Conservation (phyloP, 1,284 basidiomycete genomes). For the Cronartium quercuum region DNA sequence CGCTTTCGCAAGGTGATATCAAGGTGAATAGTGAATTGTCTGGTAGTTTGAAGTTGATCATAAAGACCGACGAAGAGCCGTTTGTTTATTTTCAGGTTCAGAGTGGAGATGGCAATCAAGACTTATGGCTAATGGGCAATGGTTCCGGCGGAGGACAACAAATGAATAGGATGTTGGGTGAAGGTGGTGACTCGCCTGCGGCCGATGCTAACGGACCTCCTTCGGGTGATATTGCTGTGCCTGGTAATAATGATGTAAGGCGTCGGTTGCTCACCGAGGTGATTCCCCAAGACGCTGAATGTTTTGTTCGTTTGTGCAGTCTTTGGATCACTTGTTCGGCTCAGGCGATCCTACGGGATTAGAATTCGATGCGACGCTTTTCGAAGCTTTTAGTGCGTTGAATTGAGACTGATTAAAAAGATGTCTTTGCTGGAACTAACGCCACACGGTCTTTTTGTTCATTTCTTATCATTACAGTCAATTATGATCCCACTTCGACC, state of each 20-base stretch:
- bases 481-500: background rate
- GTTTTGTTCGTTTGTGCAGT: background rate
- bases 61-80: no score
- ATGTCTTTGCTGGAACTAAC: no score
- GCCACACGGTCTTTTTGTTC: no score
- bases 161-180: conserved; percentile 13
- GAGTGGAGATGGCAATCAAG: background rate
- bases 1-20: background rate
- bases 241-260: background rate
- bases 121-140: conserved; percentile 5
- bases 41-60: no score
- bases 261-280: background rate
- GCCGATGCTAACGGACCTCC: background rate
- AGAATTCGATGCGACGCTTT: conserved; percentile 19
- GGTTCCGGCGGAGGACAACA: background rate
- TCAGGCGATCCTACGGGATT: background rate
- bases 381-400: conserved; percentile 32
- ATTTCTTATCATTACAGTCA: background rate
- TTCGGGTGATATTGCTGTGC: background rate
- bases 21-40: background rate
- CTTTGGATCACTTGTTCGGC: conserved; percentile 33
- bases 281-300: background rate
- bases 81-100: background rate
- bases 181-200: background rate
- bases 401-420: no score